Conservation (phyloP, 2,329 filamentous ascomycete genomes). For the Myotisia sp. region DNA sequence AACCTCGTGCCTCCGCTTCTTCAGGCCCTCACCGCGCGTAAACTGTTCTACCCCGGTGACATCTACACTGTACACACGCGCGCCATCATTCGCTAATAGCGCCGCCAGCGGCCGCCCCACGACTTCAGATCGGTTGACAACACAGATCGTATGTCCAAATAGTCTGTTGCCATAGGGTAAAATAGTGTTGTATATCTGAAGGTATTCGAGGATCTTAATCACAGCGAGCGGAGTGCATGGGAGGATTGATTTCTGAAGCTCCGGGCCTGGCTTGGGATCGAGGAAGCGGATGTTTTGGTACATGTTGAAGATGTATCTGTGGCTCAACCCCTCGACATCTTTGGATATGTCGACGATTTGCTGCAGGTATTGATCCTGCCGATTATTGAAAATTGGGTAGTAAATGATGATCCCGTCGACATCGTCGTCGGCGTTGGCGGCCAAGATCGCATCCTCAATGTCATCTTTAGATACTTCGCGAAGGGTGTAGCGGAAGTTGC, state of each 20-base stretch:
- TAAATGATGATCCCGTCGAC: slow-evolving; percentile 94
- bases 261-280: slow-evolving; percentile 50
- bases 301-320: slow-evolving; percentile 97
- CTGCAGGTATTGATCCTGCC: slow-evolving; percentile 88
- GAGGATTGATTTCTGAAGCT: slow-evolving; percentile 75
- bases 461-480: slow-evolving; percentile 71
- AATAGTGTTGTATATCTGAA: slow-evolving; percentile 93
- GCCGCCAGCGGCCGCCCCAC: slow-evolving; percentile 87
- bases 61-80: slow-evolving; percentile 89
- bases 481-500: slow-evolving; percentile 80
- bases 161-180: slow-evolving; percentile 83
- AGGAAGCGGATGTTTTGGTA: slow-evolving; percentile 96
- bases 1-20: slow-evolving; percentile 73
- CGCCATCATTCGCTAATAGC: slow-evolving; percentile 87
- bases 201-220: slow-evolving; percentile 90
- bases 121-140: slow-evolving; percentile 92
- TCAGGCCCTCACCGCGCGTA: slow-evolving; percentile 74
- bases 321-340: slow-evolving; percentile 89
- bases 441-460: slow-evolving; percentile 76
- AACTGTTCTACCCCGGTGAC: slow-evolving; percentile 84
- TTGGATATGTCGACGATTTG: slow-evolving; percentile 82
- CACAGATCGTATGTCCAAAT: slow-evolving; percentile 85
- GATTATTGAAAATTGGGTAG: slow-evolving; percentile 88
- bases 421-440: slow-evolving; percentile 61
- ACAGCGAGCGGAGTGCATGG: slow-evolving; percentile 92